phyloP scores from a whole-genome alignment of 2,329 filamentous ascomycete species.

The Ceratocystis variospora region DNA sequence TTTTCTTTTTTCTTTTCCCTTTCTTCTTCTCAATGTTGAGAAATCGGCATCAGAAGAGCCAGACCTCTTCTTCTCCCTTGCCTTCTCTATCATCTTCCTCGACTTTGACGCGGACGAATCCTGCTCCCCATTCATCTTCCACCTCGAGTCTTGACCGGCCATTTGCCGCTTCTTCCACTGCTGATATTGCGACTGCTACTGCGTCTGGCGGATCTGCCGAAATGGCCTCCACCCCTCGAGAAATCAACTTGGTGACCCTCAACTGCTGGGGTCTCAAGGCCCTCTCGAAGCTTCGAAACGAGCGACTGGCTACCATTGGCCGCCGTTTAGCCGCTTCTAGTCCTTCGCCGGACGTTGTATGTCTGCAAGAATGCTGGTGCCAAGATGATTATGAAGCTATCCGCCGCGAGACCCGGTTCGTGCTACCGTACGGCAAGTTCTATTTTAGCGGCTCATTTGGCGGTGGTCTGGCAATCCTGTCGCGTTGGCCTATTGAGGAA shows the following conservation, averaged over 20 bases:
- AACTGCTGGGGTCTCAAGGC: slow-evolving; percentile 97
- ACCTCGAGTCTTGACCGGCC: slow-evolving; percentile 10
- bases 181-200: neutral
- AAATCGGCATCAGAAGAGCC: slow-evolving; percentile 17
- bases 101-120: slow-evolving; percentile 2
- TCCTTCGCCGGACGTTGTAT: slow-evolving; percentile 69
- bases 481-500: slow-evolving; percentile 83
- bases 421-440: slow-evolving; percentile 84
- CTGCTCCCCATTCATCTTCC: neutral
- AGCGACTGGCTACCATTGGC: slow-evolving; percentile 73
- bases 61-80: slow-evolving; percentile 11
- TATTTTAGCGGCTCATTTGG: slow-evolving; percentile 84
- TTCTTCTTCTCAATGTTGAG: slow-evolving; percentile 10
- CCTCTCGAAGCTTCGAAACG: slow-evolving; percentile 62
- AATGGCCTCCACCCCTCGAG: slow-evolving; percentile 23
- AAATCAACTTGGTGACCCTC: slow-evolving; percentile 69
- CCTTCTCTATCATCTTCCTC: neutral
- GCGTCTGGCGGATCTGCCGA: slow-evolving; percentile 29
- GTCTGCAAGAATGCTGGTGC: slow-evolving; percentile 91
- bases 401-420: slow-evolving; percentile 53
- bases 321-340: slow-evolving; percentile 55
- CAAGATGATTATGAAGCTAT: slow-evolving; percentile 71
- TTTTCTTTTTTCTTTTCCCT: neutral
- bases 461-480: slow-evolving; percentile 75
- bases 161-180: slow-evolving; percentile 1